Evolutionary conservation across 345 rosid species (phyloP).

Genomic region (Brassica nigra): DNA sequence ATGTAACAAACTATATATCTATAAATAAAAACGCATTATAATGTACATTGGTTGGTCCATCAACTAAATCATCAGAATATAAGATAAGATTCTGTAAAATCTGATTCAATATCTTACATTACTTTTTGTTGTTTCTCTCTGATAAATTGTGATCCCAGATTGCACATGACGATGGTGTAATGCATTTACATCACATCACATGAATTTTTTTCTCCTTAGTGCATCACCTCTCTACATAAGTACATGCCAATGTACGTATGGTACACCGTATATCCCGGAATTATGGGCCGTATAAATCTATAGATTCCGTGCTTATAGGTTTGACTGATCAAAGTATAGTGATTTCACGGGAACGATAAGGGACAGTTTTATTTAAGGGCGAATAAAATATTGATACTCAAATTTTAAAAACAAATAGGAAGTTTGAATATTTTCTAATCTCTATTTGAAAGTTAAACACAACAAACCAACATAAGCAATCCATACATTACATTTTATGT

Average conservation of each 20-base stretch:
- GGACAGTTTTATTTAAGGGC: neutral
- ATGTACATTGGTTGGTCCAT: conserved; percentile 28
- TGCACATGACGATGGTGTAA: conserved; percentile 42
- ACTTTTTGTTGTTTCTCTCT: conserved; percentile 3
- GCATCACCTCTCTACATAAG: conserved; percentile 31
- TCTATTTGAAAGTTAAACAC: neutral
- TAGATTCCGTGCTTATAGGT: conserved; percentile 15
- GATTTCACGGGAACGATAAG: neutral
- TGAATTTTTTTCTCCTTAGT: conserved; percentile 23
- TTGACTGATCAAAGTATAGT: conserved; percentile 12
- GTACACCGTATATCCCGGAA: conserved; percentile 31
- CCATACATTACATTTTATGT: neutral
- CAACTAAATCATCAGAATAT: conserved; percentile 30
- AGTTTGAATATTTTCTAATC: neutral
- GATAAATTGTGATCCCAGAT: conserved; percentile 27
- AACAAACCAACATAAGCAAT: neutral
- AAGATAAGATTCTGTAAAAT: conserved; percentile 41
- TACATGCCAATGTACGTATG: conserved; percentile 27
- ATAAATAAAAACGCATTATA: neutral
- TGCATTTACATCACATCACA: conserved; percentile 42
- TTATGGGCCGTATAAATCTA: conserved; percentile 9
- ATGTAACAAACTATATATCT: neutral
- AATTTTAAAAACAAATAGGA: neutral
- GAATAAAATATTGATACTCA: neutral
- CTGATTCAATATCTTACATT: conserved; percentile 29